Base-by-base conservation (phyloP, 2,329 filamentous ascomycete genomes). In the Fusarium napiforme region DNA sequence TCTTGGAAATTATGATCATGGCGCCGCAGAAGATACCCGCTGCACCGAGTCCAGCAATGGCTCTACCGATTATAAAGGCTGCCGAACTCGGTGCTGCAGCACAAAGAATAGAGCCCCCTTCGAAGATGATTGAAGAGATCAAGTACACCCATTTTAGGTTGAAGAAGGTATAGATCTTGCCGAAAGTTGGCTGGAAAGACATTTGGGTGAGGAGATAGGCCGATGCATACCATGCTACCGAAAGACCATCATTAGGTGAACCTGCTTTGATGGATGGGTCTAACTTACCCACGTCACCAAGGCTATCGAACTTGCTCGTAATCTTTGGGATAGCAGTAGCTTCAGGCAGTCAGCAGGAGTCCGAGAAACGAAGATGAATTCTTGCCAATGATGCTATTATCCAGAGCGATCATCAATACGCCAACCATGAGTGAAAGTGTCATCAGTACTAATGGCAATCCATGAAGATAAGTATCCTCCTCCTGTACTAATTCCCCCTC, bases 61-160 rank as follows among this genome's bases (percentile, higher is more conserved):
- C 81, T 23, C 83, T 78, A 0, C 84, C 84, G 0, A 78, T 69
- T n/a, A 85, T 84, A 5, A 85, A 80, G 7, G 78, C 79, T 9
- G 73, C 71, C 3, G 80, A 82, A n/a, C 71, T 80, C 2, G 80
- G 79, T 2, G 79, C 77, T 1, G 71, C 73, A 2, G 78, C 78
- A 1, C 77, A 80, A 3, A 81, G 60, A 8, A 81, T 58, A 7
- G 75, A 79, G 0, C 78, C 79, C 2, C 61, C 55, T 45, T 80
- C 77, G 18, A 81, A 81, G 6, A 79, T 46, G 4, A 63, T 56
- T 0, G 80, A 69, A 3, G 75, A 69, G 1, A 56, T 43, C 9
- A 81, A 53, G 40, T 77, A 82, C 1, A 79, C 61, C 71, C 77
- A 79, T 46, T 82, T 83, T 6, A 78, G 71, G 46, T 78, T 79